Evolutionary conservation across 2,329 filamentous ascomycete species (phyloP).

Genomic region (Trichoderma breve): DNA sequence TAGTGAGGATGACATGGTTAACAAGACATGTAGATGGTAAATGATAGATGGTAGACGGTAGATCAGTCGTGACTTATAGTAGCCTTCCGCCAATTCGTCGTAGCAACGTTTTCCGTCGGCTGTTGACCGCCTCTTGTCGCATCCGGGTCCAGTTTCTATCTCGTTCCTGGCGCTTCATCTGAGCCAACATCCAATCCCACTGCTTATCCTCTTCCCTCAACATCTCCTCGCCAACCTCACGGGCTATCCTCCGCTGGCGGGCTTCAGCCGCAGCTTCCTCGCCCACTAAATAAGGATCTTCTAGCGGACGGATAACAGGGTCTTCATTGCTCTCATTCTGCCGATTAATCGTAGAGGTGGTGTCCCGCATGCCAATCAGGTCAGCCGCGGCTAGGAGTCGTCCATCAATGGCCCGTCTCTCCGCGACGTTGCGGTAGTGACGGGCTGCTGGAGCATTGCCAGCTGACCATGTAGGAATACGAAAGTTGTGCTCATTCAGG

Average conservation of each 20-base stretch:
- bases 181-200: conserved; percentile 59
- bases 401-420: conserved; percentile 54
- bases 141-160: conserved; percentile 47
- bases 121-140: conserved; percentile 39
- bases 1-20: background rate
- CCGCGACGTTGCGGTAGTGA: conserved; percentile 63
- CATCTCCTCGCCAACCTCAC: conserved; percentile 54
- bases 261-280: conserved; percentile 61
- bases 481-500: conserved; percentile 52
- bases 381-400: conserved; percentile 33
- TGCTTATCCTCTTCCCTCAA: conserved; percentile 56
- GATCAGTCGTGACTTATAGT: conserved; percentile 6
- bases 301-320: conserved; percentile 48
- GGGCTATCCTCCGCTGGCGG: conserved; percentile 54
- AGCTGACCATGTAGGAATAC: conserved; percentile 58
- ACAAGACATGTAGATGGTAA: background rate
- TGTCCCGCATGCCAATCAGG: conserved; percentile 20
- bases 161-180: conserved; percentile 52
- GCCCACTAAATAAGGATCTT: conserved; percentile 67
- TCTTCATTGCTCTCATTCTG: conserved; percentile 14
- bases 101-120: conserved; percentile 39
- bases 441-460: conserved; percentile 53
- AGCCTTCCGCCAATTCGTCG: conserved; percentile 40
- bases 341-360: background rate
- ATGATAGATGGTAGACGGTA: background rate